Base-by-base conservation (phyloP, 495 filamentous ascomycete genomes). In the Penicillium longicatenatum region DNA sequence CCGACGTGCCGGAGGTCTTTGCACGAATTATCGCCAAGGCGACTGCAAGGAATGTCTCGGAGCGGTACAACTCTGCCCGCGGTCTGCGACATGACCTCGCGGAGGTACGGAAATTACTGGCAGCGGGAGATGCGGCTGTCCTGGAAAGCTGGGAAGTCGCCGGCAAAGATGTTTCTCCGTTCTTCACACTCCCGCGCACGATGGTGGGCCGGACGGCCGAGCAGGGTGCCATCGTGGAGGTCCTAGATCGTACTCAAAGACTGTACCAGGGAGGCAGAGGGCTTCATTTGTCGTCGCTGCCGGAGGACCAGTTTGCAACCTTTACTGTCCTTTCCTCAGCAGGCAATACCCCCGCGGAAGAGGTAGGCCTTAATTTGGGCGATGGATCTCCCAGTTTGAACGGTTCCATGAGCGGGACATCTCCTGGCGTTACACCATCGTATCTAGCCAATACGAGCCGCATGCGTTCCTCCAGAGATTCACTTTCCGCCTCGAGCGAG, bases 1-100 rank as follows among this genome's bases (percentile, higher is more conserved):
- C 84, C 39, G 88, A 91, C 50, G 69, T 91, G 8, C 89, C 89
- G 0, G 86, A 89, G 31, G 81, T 81, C 16, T 70, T 92, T 26
- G 83, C 83, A 10, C 71, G 75, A 6, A 84, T 92, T 4, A 89
- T 92, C 50, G 85, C 87, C 57, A 89, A 87, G 64, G 90, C 89
- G 82, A 90, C 88, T 1, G 79, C 86, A 42, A 91, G 90, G 61
- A 86, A 82, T 39, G 84, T 89, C 33, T 79, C 80, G 16, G 88
- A 90, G 47, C 76, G 89, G n/a, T 92, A 92, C 66, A 80, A 88
- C 63, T 89, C 86, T 6, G 80, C 82, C 1, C 84, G 82, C 49
- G 89, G 89, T 20, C 72, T 92, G 31, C 83, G 83, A 46, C 72
- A 88, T 62, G 89, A 92, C 62, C 69, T 92, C n/a, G 62, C 79